A percentile compares a stretch with the other conserved stretches of the same genome.
phyloP scores from a whole-genome alignment of 345 rosid genomes.

The Microcos paniculata region DNA sequence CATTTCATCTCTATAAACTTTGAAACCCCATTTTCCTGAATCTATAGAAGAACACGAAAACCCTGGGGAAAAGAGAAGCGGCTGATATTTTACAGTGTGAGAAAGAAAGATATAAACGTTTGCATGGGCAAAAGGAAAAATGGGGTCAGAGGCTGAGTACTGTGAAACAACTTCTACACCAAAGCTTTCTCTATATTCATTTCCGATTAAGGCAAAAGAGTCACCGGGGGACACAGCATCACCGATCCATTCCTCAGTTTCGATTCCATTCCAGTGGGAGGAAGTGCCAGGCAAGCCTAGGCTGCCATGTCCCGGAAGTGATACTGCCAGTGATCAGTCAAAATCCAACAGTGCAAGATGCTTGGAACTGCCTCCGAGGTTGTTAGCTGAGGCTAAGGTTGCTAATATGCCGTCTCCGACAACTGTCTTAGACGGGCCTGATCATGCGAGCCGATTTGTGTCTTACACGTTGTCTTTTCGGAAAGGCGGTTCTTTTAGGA shows the following conservation, averaged over 20 bases:
- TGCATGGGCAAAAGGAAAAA: conserved; percentile 1
- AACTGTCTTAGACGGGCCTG: conserved; percentile 56
- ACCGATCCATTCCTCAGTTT: conserved; percentile 51
- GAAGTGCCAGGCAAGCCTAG: conserved; percentile 93
- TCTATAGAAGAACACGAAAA: neutral
- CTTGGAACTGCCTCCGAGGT: conserved; percentile 72
- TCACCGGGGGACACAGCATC: conserved; percentile 51
- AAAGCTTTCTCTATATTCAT: conserved; percentile 54
- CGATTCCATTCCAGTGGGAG: conserved; percentile 89
- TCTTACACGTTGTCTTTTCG: conserved; percentile 32
- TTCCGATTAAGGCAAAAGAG: conserved; percentile 29
- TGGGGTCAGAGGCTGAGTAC: conserved; percentile 3
- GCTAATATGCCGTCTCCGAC: conserved; percentile 49
- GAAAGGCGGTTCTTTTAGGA: conserved; percentile 33
- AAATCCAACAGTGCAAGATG: conserved; percentile 25
- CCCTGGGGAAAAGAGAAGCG: too few species aligned
- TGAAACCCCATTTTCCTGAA: neutral
- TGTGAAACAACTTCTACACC: conserved; percentile 21
- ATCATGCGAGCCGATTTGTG: conserved; percentile 31
- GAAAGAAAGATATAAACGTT: neutral
- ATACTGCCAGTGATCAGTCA: neutral
- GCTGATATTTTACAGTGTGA: neutral
- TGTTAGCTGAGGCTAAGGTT: conserved; percentile 35
- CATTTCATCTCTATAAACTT: neutral
- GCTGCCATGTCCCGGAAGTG: conserved; percentile 8